Conservation (phyloP, 805 yeast species). For the Lipomyces spencermartinsiae region DNA sequence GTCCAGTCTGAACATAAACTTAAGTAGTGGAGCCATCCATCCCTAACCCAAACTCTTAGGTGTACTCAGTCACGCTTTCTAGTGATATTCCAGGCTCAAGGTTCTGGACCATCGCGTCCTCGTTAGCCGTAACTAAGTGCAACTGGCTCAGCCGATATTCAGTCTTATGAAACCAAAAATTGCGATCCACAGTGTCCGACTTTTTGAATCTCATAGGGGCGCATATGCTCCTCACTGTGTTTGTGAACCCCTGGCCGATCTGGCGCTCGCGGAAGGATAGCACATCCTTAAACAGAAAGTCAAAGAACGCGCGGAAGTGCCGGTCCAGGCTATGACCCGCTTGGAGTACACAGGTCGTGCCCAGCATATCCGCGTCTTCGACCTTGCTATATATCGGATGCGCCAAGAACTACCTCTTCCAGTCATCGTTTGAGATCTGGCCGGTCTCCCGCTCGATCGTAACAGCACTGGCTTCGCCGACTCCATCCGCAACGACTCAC, state of each 20-base stretch:
- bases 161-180: conserved; percentile 1
- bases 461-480: too few species aligned
- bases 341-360: conserved; percentile 19
- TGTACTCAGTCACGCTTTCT: too few species aligned
- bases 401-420: conserved; percentile 11
- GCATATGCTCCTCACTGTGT: background rate
- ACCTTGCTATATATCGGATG: conserved; percentile 8
- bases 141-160: background rate
- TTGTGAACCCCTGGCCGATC: too few species aligned
- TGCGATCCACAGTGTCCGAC: background rate
- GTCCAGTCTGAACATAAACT: too few species aligned
- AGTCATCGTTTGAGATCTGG: too few species aligned
- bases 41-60: too few species aligned
- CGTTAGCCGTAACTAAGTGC: background rate
- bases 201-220: background rate
- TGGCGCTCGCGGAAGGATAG: conserved; percentile 13
- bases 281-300: conserved; percentile 11
- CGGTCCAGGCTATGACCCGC: conserved; percentile 25
- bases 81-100: too few species aligned
- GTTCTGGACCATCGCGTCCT: background rate
- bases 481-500: too few species aligned
- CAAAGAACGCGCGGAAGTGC: conserved; percentile 16
- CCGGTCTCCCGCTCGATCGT: too few species aligned
- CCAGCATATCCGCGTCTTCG: conserved; percentile 11
- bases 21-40: too few species aligned